These are phyloP conservation scores for Penicillium atrosanguineum DNA, from an alignment of 495 filamentous ascomycete species.

Conservation along the genomic window DNA sequence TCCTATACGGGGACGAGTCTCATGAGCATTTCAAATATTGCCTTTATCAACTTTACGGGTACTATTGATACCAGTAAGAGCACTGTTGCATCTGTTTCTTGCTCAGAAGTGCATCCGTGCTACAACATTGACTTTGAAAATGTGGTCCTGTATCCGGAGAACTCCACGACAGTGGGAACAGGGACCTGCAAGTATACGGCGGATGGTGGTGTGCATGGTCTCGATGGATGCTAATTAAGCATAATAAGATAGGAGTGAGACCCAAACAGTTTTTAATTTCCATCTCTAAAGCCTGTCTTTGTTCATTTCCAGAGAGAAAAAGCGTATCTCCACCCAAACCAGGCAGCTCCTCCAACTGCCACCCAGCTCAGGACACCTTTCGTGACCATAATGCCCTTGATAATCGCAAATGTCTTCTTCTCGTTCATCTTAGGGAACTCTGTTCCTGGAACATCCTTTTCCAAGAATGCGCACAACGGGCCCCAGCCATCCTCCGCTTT, in stretches of 20 bases:
- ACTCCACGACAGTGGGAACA: slow-evolving; percentile 27
- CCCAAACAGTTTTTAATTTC: too few species aligned
- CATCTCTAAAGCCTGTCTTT: too few species aligned
- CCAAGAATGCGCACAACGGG: slow-evolving; percentile 12
- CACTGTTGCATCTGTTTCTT: slow-evolving; percentile 41
- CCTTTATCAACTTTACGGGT: slow-evolving; percentile 55
- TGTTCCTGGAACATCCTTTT: slow-evolving; percentile 1
- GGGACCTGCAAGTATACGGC: slow-evolving; percentile 43
- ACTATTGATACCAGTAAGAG: slow-evolving; percentile 28
- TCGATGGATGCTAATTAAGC: slow-evolving; percentile 21
- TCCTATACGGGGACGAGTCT: slow-evolving; percentile 46
- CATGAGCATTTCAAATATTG: slow-evolving; percentile 50
- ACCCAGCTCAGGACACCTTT: slow-evolving; percentile 12
- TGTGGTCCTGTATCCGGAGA: slow-evolving; percentile 33
- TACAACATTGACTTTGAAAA: slow-evolving; percentile 49
- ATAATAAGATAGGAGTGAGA: too few species aligned
- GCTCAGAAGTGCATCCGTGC: slow-evolving; percentile 45
- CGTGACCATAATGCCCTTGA: slow-evolving; percentile 8
- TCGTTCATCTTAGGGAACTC: slow-evolving; percentile 9
- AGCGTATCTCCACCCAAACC: slow-evolving; percentile 7
- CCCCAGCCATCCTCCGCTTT: slow-evolving; percentile 16
- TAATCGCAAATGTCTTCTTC: slow-evolving; percentile 5
- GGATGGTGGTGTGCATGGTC: slow-evolving; percentile 36
- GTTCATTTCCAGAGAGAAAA: too few species aligned
- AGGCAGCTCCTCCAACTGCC: slow-evolving; percentile 3